phyloP scores from a whole-genome alignment of 2,329 filamentous ascomycete genomes.

The Pyricularia pennisetigena region DNA sequence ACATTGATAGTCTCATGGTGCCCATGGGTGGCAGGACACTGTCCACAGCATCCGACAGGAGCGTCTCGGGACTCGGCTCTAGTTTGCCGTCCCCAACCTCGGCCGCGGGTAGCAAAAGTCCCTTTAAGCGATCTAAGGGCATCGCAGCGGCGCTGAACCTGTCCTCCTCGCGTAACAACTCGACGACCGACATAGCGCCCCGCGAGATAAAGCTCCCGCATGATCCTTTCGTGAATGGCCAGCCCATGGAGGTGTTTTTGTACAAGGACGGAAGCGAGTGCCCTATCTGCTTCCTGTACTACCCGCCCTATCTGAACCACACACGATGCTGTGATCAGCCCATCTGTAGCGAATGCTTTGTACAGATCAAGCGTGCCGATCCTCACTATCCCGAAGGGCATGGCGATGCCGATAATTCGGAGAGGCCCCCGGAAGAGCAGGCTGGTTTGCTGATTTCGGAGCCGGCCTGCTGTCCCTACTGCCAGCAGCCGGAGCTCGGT shows the following conservation, averaged over 20 bases:
- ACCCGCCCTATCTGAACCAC: constrained; percentile 87
- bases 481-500: constrained; percentile 88
- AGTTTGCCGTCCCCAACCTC: constrained; percentile 48
- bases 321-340: constrained; percentile 92
- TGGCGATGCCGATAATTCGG: constrained; percentile 27
- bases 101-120: constrained; percentile 39
- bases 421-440: constrained; percentile 35
- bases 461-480: constrained; percentile 87
- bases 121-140: constrained; percentile 81
- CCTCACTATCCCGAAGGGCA: constrained; percentile 79
- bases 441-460: constrained; percentile 74
- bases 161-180: constrained; percentile 57
- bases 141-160: constrained; percentile 70
- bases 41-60: constrained; percentile 66
- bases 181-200: constrained; percentile 60
- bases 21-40: constrained; percentile 69
- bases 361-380: constrained; percentile 93
- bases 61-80: constrained; percentile 51
- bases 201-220: constrained; percentile 71
- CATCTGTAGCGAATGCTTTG: constrained; percentile 97
- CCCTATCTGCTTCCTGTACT: constrained; percentile 93
- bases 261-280: constrained; percentile 90
- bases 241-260: constrained; percentile 81
- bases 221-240: constrained; percentile 88
- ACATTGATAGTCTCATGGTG: constrained; percentile 64